phyloP scores from a whole-genome alignment of 345 rosid species.

The Eucalyptus pauciflora region DNA sequence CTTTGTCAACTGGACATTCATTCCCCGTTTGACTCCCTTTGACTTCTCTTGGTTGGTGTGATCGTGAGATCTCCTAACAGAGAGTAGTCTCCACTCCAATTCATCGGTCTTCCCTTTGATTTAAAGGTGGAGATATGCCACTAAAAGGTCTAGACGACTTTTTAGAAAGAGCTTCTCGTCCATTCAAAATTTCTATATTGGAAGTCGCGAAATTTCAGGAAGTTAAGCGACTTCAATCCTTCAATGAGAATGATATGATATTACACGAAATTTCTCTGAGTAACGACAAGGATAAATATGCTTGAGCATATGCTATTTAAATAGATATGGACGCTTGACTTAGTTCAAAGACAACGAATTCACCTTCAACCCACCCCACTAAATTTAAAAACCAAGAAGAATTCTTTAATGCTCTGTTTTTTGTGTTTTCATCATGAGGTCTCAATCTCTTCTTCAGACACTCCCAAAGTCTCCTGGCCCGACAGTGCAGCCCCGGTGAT shows the following conservation, averaged over 20 bases:
- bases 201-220: neutral
- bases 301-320: neutral
- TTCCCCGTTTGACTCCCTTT: neutral
- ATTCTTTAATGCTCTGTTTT: neutral
- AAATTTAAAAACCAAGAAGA: neutral
- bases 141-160: neutral
- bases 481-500: neutral
- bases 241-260: neutral
- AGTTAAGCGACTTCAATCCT: neutral
- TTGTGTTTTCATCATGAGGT: neutral
- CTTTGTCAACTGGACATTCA: neutral
- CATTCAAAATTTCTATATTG: neutral
- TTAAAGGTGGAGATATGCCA: neutral
- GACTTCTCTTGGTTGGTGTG: neutral
- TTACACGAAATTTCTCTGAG: neutral
- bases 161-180: neutral
- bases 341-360: neutral
- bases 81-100: neutral
- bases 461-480: neutral
- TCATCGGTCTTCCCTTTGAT: neutral
- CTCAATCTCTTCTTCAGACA: neutral
- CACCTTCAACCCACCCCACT: neutral
- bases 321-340: neutral
- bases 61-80: neutral
- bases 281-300: neutral